Evolutionary conservation across 129 eudicot genomes (phyloP).

Genomic region (Tagetes erecta): DNA sequence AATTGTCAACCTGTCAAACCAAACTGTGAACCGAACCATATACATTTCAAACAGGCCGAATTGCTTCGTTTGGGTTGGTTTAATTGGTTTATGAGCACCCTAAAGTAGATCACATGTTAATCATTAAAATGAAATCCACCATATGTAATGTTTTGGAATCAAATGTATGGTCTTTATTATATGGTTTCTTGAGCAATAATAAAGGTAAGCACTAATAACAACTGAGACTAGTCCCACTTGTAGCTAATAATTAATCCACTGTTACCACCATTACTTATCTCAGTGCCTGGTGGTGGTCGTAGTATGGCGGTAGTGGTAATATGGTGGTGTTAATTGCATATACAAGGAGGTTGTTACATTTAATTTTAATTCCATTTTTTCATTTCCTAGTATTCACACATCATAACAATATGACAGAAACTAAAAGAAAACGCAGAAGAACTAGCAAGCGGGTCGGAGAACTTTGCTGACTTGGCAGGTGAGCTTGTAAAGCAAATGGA

Average conservation of each 20-base stretch:
- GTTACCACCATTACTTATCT: constrained; percentile 28
- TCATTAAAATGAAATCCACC: constrained; percentile 5
- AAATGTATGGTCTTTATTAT: constrained; percentile 10
- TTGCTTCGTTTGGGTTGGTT: not conserved
- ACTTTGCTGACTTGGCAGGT: constrained; percentile 74
- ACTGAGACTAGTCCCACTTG: constrained; percentile 33
- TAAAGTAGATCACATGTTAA: not conserved
- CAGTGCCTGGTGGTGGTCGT: constrained; percentile 23
- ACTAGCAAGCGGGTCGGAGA: constrained; percentile 69
- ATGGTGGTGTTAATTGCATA: constrained; percentile 7
- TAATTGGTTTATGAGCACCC: not conserved
- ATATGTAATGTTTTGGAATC: not conserved
- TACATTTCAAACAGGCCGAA: not conserved
- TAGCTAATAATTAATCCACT: constrained; percentile 25
- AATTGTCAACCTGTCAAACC: not conserved
- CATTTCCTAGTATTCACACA: not conserved
- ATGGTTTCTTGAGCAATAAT: constrained; percentile 21
- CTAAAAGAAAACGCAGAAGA: constrained; percentile 68
- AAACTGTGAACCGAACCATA: not conserved
- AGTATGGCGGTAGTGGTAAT: constrained; percentile 5
- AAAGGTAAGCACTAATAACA: constrained; percentile 15
- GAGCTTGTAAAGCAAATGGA: constrained; percentile 83
- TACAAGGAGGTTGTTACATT: constrained; percentile 21
- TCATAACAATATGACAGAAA: constrained; percentile 44
- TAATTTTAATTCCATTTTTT: not conserved